Base-by-base conservation (phyloP, 371 early-diverging fungal genomes). In the Lichtheimia corymbifera region DNA sequence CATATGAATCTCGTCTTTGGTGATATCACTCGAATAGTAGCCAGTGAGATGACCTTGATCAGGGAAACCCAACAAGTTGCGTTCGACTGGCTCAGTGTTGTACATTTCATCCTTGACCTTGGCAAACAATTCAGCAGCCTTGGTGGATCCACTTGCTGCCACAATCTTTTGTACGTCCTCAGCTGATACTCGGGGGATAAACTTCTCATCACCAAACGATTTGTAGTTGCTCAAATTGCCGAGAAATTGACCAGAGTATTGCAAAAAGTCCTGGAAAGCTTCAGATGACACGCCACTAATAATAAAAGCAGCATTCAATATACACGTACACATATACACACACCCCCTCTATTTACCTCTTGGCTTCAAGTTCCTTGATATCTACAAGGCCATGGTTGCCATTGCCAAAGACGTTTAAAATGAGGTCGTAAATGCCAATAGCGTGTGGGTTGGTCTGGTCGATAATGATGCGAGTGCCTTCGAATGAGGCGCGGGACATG, bases 141-240 rank as follows among this genome's bases (percentile, higher is more conserved):
- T 24, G 7, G 55, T 49, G 4, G 60, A 20, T 6, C 65, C 75
- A 14, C 62, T 60, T 7, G 74, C 72, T 12, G 68, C 76, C 0
- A 78, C 70, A 40, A 86, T 72, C 51, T 71, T 72, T 59, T 65
- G 64, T 14, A 80, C 71, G 28, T 70, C 72, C 4, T 65, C 57
- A 1, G 43, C 66, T 14, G 70, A 47, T 4, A 81, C 40, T 9
- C 86, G 76, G 30, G 88, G 88, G 42, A 88, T 68, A 61, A 88
- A 83, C 70, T 86, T 88, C 49, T 80, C 80, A 64, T 86, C 87
- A 41, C 87, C 88, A 68, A 86, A 88, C 0, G 76, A 72, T 49
- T 80, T 81, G 77, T 82, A 85, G 65, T 88, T 86, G 64, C 81
- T 74, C 44, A 78, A 70, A 55, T 83, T 86, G 55, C 77, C 75